Evolutionary conservation across 768 basidiomycete genomes (phyloP).

Genomic region (Russula earlei): DNA sequence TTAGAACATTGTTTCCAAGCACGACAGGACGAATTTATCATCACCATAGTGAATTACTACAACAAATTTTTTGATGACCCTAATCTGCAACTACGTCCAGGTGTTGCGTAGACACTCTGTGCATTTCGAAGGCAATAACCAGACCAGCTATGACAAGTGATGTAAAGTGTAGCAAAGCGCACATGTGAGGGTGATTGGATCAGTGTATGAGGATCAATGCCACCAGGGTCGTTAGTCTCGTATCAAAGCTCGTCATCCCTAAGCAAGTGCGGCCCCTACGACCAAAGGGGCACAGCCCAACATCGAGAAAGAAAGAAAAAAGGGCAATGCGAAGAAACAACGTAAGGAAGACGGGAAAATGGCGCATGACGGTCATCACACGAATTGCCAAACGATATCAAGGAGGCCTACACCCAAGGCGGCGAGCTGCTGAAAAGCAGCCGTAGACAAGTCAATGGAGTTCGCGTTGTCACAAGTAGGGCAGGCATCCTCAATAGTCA

Average conservation of each 20-base stretch:
- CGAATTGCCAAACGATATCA: slow-evolving; percentile 36
- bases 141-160: slow-evolving; percentile 14
- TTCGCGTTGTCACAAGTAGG: slow-evolving; percentile 45
- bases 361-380: neutral
- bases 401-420: slow-evolving; percentile 42
- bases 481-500: slow-evolving; percentile 69
- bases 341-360: slow-evolving; percentile 4
- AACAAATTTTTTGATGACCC: no score
- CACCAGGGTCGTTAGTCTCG: slow-evolving; percentile 38
- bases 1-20: no score
- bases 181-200: slow-evolving; percentile 20
- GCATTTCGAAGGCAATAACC: neutral
- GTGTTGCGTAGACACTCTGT: neutral
- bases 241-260: slow-evolving; percentile 24
- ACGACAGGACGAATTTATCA: neutral
- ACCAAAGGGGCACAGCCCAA: slow-evolving; percentile 16
- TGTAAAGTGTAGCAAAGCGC: slow-evolving; percentile 18
- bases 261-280: slow-evolving; percentile 16
- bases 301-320: slow-evolving; percentile 1
- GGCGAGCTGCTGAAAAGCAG: slow-evolving; percentile 55
- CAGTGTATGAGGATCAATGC: slow-evolving; percentile 27
- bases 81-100: slow-evolving; percentile 7
- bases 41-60: neutral
- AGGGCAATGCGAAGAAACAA: slow-evolving; percentile 10
- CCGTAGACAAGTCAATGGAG: slow-evolving; percentile 67